Base-by-base conservation (phyloP, 805 yeast species). In the Metschnikowia noctiluminum region DNA sequence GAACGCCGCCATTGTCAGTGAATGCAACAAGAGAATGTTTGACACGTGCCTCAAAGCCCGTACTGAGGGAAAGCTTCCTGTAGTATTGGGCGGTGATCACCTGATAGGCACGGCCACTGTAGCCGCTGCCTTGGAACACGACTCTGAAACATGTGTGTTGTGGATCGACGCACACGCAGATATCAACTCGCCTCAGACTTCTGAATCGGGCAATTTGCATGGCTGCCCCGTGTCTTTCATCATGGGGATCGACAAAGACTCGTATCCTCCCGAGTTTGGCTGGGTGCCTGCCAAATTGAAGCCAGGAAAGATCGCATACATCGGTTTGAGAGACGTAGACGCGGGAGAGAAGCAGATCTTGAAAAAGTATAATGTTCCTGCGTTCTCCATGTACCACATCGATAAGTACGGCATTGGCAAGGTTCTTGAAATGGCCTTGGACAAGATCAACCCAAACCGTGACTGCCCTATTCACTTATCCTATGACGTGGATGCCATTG, bases 111-210 rank as follows among this genome's bases (percentile, higher is more conserved):
- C 92, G 60, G 96, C 96, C 43, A 90, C 97, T 9, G 85, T 92
- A 34, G 77, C 89, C 30, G 98, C 95, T 2, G 87, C 91, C 31
- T 76, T 89, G 53, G 81, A 80, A 14, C 78, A 80, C 55, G 75
- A 85, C 64, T 96, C 97, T 15, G 89, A 91, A 58, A 89, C 96
- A 28, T 90, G 96, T 61, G 75, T 92, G 36, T 65, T 92, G 53
- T 92, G 99, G 99, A 85, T 92, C 59, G 99, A 92, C 69, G 99
- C 99, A 0, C 99, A 92, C 66, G 97, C 98, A 15, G 99, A 92
- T 66, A 85, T 94, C 64, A 94, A 94, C 74, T 86, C 97, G 1
- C 88, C 96, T 10, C 74, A 76, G 34, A 81, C 89, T 8, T 84
- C 97, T 1, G 85, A 79, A 28, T 82, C 92, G 7, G 98, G 98